These are phyloP conservation scores for Peronospora belbahrii DNA, from an alignment of 352 stramenopile species.

Conservation along the genomic window DNA sequence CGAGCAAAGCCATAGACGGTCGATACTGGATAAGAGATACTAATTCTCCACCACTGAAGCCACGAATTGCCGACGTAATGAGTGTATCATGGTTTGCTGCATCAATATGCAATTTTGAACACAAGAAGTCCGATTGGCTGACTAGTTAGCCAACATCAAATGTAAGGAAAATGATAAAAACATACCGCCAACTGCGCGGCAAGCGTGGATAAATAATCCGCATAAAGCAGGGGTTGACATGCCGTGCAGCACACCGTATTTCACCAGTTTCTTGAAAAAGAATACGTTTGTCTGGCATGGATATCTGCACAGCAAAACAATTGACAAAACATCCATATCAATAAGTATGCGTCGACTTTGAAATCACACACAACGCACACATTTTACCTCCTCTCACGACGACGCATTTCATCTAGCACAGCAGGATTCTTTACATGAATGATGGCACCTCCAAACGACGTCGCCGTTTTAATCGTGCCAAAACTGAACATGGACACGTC, in stretches of 20 bases:
- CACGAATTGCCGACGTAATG: slow-evolving; percentile 75
- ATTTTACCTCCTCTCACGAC: slow-evolving; percentile 45
- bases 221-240: slow-evolving; percentile 65
- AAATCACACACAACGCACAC: not conserved
- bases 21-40: slow-evolving; percentile 69
- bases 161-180: not conserved
- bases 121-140: too few relatives aligned
- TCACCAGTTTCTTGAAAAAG: slow-evolving; percentile 71
- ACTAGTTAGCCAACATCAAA: not conserved
- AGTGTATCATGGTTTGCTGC: slow-evolving; percentile 69
- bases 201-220: slow-evolving; percentile 64
- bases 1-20: slow-evolving; percentile 71
- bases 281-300: slow-evolving; percentile 54
- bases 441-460: slow-evolving; percentile 65
- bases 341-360: not conserved
- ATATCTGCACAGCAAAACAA: slow-evolving; percentile 27
- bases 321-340: not conserved
- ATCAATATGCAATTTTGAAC: not conserved
- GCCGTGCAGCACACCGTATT: slow-evolving; percentile 66
- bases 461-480: slow-evolving; percentile 82
- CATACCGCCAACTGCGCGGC: slow-evolving; percentile 45
- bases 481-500: slow-evolving; percentile 86
- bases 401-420: slow-evolving; percentile 60
- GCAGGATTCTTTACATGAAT: slow-evolving; percentile 49
- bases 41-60: slow-evolving; percentile 70